Evolutionary conservation across 2,329 filamentous ascomycete genomes (phyloP), one percentile per base, ranked within the genome.

Genomic region (Lanzia echinophila): DNA sequence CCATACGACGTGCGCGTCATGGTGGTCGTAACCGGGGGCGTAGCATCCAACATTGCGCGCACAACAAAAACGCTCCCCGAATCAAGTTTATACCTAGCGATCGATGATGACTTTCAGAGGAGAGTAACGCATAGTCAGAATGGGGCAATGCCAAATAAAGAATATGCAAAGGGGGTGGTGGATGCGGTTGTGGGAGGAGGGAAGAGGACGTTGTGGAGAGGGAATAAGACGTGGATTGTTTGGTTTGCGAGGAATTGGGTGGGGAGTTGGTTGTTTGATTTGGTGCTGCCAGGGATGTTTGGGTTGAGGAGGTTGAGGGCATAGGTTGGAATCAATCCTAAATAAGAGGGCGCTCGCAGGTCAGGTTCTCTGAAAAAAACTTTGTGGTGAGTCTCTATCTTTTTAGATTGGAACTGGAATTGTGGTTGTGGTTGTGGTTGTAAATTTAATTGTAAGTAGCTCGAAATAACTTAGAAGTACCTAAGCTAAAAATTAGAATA

Each of bases 111-210:
- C 5, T 64, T 57, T 53, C 19, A 55, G 44, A 55, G 43, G 45
- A 48, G 63, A 42, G 45, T 63, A 6, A 57, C 33, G 10, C 60
- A 65, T 61, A 62, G 58, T 55, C 63, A 65, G 56, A 32, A 10
- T 6, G 57, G 55, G 12, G 61, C 63, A 6, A 64, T 66, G 62
- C 20, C 36, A 4, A 59, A 54, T 42, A 28, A 55, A 12, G 50
- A 33, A 17, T 66, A 65, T 61, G 64, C 64, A 4, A 57, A 34
- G 31, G 62, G 61, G 0, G 61, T 66, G 10, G 64, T 66, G 38
- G 53, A 39, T 12, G 59, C 63, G 49, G 63, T 61, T 33, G 54
- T 65, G 13, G 19, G 10, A 2, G 53, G 53, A 50, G 63, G 56
- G 24, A 22, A 28, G 56, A 56, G 39, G 36, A 49, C 53, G 47